phyloP scores from a whole-genome alignment of 345 rosid genomes.

The Citrus glauca region DNA sequence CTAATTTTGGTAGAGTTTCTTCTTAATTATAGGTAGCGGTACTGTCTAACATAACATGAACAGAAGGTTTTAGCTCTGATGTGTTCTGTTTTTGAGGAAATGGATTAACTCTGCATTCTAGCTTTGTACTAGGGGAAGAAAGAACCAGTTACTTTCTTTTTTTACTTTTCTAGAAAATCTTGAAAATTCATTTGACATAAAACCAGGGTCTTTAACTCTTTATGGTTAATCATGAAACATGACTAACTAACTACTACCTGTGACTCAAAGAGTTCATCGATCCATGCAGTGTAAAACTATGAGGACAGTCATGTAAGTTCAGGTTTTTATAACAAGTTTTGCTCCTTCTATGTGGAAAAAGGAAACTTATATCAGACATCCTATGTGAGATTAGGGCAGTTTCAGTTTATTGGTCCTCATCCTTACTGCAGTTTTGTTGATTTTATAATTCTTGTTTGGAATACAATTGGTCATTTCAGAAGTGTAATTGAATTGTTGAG shows the following conservation, averaged over 20 bases:
- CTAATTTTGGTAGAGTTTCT: background rate
- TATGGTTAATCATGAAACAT: background rate
- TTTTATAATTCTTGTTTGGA: background rate
- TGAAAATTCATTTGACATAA: background rate
- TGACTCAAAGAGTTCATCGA: too few species aligned
- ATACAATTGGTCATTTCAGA: background rate
- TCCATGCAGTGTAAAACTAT: background rate
- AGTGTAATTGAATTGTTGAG: background rate
- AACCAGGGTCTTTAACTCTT: background rate
- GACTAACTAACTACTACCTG: background rate
- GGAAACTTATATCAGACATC: background rate
- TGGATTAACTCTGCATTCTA: background rate
- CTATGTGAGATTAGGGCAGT: background rate
- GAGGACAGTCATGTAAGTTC: background rate
- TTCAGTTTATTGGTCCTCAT: background rate
- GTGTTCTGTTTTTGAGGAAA: background rate
- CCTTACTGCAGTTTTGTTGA: background rate
- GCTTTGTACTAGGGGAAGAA: background rate
- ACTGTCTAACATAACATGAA: background rate
- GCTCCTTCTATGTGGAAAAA: background rate
- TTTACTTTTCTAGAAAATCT: background rate
- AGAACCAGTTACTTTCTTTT: background rate
- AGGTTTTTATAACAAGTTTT: background rate
- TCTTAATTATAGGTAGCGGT: background rate
- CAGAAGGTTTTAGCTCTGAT: background rate